These are phyloP conservation scores for Quercus aquifolioides DNA, from an alignment of 306 rosid species.

Conservation along the genomic window DNA sequence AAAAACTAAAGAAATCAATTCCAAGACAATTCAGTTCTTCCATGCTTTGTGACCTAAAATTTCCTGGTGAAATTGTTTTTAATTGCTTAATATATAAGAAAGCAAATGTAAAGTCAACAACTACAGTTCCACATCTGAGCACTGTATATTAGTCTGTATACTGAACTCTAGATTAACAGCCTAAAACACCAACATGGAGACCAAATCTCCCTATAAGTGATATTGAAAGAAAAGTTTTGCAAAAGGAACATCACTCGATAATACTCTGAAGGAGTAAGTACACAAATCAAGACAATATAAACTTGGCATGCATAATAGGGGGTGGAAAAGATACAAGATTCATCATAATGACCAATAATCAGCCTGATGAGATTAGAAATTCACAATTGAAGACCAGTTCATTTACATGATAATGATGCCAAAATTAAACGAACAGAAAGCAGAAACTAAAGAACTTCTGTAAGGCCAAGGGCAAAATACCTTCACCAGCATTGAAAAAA, in stretches of 20 bases:
- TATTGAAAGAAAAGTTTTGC: neutral
- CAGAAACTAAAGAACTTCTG: neutral
- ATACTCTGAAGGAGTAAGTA: neutral
- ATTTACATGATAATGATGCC: neutral
- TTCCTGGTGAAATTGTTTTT: neutral
- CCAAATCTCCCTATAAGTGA: neutral
- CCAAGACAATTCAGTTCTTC: neutral
- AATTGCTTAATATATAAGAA: neutral
- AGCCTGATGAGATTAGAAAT: neutral
- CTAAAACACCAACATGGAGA: neutral
- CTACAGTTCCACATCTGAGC: neutral
- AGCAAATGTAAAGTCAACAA: neutral
- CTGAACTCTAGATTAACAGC: neutral
- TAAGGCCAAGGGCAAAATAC: slow-evolving; percentile 4
- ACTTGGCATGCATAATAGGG: neutral
- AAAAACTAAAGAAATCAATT: neutral
- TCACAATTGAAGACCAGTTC: neutral
- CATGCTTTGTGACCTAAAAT: neutral
- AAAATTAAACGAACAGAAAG: neutral
- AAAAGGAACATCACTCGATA: neutral
- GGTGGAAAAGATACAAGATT: neutral
- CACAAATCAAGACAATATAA: neutral
- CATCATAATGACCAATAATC: neutral
- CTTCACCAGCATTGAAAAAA: slow-evolving; percentile 4
- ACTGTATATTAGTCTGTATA: neutral